These are phyloP conservation scores for Auricularia cornea DNA, from an alignment of 768 basidiomycete genomes.

Conservation along the genomic window DNA sequence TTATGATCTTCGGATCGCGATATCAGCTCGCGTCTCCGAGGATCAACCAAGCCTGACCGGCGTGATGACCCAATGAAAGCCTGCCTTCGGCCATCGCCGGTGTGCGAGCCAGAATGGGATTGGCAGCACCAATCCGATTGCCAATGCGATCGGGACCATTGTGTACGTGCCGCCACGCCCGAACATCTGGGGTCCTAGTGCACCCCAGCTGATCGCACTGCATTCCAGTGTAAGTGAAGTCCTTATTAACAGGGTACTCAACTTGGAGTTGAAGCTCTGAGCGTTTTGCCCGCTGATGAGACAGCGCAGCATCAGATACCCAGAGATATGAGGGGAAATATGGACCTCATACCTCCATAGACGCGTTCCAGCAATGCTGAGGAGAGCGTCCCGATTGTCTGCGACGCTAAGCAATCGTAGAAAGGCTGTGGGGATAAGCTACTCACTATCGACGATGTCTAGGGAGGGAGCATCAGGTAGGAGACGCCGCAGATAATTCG, in stretches of 20 bases:
- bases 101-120: constrained; percentile 16
- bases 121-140: constrained; percentile 15
- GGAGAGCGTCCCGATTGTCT: constrained; percentile 11
- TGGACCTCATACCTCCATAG: constrained; percentile 10
- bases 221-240: background rate
- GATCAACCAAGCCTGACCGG: constrained; percentile 5
- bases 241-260: background rate
- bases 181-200: constrained; percentile 28
- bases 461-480: too few relatives aligned
- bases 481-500: too few relatives aligned
- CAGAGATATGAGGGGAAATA: too few relatives aligned
- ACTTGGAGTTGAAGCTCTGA: constrained; percentile 17
- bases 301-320: background rate
- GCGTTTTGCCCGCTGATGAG: constrained; percentile 15
- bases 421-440: background rate
- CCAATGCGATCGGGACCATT: constrained; percentile 15
- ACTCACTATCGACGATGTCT: constrained; percentile 6
- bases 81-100: constrained; percentile 9
- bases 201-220: constrained; percentile 33
- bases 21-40: background rate
- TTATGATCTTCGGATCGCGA: background rate
- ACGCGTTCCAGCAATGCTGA: constrained; percentile 15
- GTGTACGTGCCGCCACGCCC: constrained; percentile 16
- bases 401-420: background rate
- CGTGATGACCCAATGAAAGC: constrained; percentile 11